Conservation (phyloP, 1,139 yeast species). For the Lipomyces yarrowii region DNA sequence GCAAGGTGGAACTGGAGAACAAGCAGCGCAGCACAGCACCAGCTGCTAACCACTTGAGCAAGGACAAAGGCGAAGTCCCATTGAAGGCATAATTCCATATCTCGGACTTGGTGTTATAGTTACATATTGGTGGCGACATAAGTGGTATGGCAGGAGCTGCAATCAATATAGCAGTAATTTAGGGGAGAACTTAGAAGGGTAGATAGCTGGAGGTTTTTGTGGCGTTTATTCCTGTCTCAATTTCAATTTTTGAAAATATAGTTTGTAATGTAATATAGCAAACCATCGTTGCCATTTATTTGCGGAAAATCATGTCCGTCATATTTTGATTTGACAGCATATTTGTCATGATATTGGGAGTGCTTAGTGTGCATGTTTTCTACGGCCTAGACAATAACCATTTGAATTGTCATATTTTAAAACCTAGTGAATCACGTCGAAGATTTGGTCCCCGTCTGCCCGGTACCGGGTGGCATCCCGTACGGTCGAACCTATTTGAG, state of each 20-base stretch:
- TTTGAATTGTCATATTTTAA: not conserved
- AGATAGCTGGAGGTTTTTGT: not conserved
- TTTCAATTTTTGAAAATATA: not conserved
- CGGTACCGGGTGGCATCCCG: too few relatives aligned
- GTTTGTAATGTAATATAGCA: slow-evolving; percentile 1
- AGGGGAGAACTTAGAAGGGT: not conserved
- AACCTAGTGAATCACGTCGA: not conserved
- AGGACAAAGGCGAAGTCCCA: slow-evolving; percentile 16
- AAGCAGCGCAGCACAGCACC: slow-evolving; percentile 17
- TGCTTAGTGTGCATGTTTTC: not conserved
- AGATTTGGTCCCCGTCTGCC: not conserved
- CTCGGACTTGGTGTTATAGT: not conserved
- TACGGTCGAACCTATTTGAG: not conserved
- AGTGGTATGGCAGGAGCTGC: not conserved
- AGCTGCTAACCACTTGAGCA: slow-evolving; percentile 14
- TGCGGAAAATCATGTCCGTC: not conserved
- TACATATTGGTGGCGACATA: not conserved
- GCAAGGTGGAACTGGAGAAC: slow-evolving; percentile 30
- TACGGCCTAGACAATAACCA: not conserved
- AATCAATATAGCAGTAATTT: not conserved
- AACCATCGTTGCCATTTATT: not conserved
- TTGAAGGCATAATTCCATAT: not conserved
- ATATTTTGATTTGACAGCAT: not conserved
- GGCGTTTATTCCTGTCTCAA: not conserved
- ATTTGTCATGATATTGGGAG: not conserved